phyloP scores from a whole-genome alignment of 306 rosid species.

The Vigna hirtella region DNA sequence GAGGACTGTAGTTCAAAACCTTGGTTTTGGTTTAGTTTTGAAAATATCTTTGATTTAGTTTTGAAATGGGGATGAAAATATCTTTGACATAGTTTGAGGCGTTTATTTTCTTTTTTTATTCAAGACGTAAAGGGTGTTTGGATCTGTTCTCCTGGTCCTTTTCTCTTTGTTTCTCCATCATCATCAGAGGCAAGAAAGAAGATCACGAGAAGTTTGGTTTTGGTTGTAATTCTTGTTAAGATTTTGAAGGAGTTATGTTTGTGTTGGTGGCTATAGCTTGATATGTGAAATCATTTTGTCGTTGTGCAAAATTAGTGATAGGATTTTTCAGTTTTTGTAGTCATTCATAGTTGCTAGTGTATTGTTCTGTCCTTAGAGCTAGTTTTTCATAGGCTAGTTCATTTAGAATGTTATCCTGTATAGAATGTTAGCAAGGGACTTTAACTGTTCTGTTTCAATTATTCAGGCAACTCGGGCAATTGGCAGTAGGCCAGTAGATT shows the following conservation, averaged over 20 bases:
- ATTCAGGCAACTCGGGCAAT: too few species aligned
- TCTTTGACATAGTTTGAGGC: neutral
- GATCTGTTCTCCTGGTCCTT: neutral
- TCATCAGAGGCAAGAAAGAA: neutral
- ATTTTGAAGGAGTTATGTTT: neutral
- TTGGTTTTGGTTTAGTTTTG: neutral
- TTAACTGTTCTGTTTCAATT: neutral
- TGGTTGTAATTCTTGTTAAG: neutral
- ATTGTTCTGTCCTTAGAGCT: neutral
- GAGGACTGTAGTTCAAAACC: neutral
- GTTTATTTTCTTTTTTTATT: neutral
- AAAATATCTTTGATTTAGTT: neutral
- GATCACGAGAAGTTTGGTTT: neutral
- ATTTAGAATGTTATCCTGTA: neutral
- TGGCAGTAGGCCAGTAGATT: too few species aligned
- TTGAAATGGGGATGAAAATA: neutral
- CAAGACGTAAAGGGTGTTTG: neutral
- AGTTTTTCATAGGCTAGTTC: neutral
- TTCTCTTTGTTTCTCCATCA: neutral
- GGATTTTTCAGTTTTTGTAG: neutral
- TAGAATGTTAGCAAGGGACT: neutral
- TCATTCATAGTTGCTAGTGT: neutral
- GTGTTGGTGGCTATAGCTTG: slow-evolving; percentile 5
- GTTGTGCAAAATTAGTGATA: neutral
- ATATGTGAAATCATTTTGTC: neutral